Evolutionary conservation across 73 alveolate genomes (phyloP).

Genomic region (Effrenium voratum): DNA sequence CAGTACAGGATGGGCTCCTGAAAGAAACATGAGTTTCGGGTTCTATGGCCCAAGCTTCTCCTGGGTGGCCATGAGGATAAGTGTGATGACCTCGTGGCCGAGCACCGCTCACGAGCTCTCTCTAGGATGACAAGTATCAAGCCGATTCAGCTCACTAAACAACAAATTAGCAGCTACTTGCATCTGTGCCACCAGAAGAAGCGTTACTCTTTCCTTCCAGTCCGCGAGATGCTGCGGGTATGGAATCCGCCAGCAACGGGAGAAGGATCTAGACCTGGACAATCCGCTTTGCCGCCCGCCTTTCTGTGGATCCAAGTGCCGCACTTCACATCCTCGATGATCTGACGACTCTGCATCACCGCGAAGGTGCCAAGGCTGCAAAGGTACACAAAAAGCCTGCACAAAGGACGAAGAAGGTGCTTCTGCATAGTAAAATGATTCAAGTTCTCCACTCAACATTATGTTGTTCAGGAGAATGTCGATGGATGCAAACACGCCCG

Average conservation of each 20-base stretch:
- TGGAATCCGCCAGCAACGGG: neutral
- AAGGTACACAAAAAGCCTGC: slow-evolving; percentile 54
- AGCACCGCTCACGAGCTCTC: neutral
- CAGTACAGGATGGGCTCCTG: slow-evolving; percentile 84
- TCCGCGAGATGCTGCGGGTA: slow-evolving; percentile 56
- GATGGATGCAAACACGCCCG: too few relatives aligned
- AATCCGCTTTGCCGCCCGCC: neutral
- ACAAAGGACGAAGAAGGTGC: neutral
- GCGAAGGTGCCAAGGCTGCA: slow-evolving; percentile 58
- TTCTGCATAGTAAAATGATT: too few relatives aligned
- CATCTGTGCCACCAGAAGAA: neutral
- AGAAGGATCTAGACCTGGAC: slow-evolving; percentile 5
- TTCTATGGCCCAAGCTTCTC: neutral
- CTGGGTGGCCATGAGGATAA: slow-evolving; percentile 43
- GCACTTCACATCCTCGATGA: slow-evolving; percentile 38
- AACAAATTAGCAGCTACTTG: too few relatives aligned
- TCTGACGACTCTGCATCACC: slow-evolving; percentile 46
- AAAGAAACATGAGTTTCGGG: neutral
- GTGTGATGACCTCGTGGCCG: neutral
- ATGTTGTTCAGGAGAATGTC: too few relatives aligned
- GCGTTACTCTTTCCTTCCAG: slow-evolving; percentile 39
- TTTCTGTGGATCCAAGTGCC: neutral
- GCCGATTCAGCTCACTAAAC: neutral
- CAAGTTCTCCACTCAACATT: too few relatives aligned
- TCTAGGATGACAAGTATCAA: neutral